Evolutionary conservation across 2,329 filamentous ascomycete species (phyloP), one percentile per base, ranked within the genome.

Genomic region (Claviceps sp.): DNA sequence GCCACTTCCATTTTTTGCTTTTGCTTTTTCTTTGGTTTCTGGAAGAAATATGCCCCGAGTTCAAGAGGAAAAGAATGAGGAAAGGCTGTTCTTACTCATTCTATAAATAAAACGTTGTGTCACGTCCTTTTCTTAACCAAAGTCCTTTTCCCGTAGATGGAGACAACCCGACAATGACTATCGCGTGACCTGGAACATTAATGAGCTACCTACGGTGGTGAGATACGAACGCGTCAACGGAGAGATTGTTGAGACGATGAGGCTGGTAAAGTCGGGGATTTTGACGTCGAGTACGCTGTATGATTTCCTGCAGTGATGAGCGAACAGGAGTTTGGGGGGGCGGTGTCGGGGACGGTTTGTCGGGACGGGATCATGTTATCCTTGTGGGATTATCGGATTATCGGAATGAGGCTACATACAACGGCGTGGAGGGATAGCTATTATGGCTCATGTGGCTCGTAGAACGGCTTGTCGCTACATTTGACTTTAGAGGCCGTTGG

Each of bases 151-250:
- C 37, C 40, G 16, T 51, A 70, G 68, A 47, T 70, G 68, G 68
- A 67, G 51, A 26, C 55, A 64, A 20, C 58, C 55, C 2, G 55
- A 57, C 5, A 70, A 70, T 50, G 51, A 61, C 14, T 68, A 60
- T 51, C 62, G 67, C 5, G 65, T 60, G 7, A 59, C 60, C 18
- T 70, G 68, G 67, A 60, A 59, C 26, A 54, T 69, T 2, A 53
- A 58, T 30, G 61, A 61, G 47, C 59, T 68, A 18, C 68, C 68
- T 3, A 63, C 67, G 2, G 44, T 70, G 24, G 63, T 63, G 3
- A 65, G 63, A 22, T 70, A 61, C 50, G 57, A 67, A 54, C 54
- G 56, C 14, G 57, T 67, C 2, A 56, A 63, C 14, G 65, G 63
- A 2, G 51, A 59, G 50, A 55, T 65, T 26, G 41, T 50, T 8